phyloP scores from a whole-genome alignment of 305 asterid genomes.

The Fraxinus greggii region DNA sequence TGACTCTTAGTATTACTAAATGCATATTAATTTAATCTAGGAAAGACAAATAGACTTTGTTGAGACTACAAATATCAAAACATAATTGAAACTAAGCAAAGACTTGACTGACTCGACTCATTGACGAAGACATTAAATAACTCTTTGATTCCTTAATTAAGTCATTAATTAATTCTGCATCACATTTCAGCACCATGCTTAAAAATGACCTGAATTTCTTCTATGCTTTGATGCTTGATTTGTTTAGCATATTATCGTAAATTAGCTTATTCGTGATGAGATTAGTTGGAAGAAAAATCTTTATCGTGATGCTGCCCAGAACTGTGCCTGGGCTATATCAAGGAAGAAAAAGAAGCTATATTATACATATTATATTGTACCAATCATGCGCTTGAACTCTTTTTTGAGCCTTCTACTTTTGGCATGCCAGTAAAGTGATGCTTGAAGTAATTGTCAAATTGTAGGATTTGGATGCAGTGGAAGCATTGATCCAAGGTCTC shows the following conservation, averaged over 20 bases:
- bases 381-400: neutral
- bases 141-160: neutral
- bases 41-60: neutral
- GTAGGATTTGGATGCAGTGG: conserved; percentile 96
- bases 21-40: neutral
- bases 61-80: neutral
- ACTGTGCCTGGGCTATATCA: neutral
- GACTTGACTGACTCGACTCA: neutral
- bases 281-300: neutral
- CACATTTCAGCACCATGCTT: neutral
- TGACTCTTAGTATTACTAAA: neutral
- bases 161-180: neutral
- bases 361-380: neutral
- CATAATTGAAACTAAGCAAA: neutral
- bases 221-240: neutral
- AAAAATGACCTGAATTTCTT: neutral
- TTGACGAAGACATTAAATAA: neutral
- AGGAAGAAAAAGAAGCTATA: neutral
- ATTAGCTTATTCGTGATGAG: neutral
- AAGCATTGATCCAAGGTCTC: conserved; percentile 96
- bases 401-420: neutral
- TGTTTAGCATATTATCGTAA: neutral
- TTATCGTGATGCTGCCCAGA: neutral
- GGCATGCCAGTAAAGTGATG: neutral
- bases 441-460: conserved; percentile 20